A percentile compares a stretch with the other conserved stretches of the same genome.
phyloP scores from a whole-genome alignment of 2,329 filamentous ascomycete species.

The Aspergillus nomiae region DNA sequence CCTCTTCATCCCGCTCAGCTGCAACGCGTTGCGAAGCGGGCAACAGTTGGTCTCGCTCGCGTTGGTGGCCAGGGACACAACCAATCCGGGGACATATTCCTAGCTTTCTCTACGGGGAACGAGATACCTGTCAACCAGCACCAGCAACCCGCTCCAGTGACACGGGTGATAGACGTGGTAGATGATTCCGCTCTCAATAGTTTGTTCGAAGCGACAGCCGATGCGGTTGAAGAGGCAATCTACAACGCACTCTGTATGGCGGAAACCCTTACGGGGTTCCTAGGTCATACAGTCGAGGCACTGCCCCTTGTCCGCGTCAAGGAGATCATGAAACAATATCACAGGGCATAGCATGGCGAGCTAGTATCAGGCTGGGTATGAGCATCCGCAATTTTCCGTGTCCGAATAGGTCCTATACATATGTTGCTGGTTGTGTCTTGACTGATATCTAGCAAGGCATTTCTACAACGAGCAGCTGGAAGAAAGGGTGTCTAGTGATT shows the following conservation, averaged over 20 bases:
- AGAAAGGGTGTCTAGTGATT: too few relatives aligned
- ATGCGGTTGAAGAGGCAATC: neutral
- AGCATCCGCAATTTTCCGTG: too few relatives aligned
- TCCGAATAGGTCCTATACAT: too few relatives aligned
- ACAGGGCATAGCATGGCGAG: too few relatives aligned
- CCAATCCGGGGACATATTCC: neutral
- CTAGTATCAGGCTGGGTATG: too few relatives aligned
- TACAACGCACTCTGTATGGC: neutral
- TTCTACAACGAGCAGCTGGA: too few relatives aligned
- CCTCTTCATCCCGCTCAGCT: neutral
- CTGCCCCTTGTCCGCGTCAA: neutral
- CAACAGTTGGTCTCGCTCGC: neutral
- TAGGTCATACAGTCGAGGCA: neutral
- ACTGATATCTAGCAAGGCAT: too few relatives aligned
- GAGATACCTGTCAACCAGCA: neutral
- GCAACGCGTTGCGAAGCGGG: neutral
- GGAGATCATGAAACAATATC: neutral
- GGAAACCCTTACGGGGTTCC: neutral
- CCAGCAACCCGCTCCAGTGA: too few relatives aligned
- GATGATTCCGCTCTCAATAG: neutral
- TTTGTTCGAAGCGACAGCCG: neutral
- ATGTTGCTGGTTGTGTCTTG: too few relatives aligned
- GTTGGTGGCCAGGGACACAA: neutral
- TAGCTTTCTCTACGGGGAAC: neutral
- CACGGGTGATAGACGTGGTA: neutral